phyloP scores from a whole-genome alignment of 106 monocot genomes.

The Allium cepa region DNA sequence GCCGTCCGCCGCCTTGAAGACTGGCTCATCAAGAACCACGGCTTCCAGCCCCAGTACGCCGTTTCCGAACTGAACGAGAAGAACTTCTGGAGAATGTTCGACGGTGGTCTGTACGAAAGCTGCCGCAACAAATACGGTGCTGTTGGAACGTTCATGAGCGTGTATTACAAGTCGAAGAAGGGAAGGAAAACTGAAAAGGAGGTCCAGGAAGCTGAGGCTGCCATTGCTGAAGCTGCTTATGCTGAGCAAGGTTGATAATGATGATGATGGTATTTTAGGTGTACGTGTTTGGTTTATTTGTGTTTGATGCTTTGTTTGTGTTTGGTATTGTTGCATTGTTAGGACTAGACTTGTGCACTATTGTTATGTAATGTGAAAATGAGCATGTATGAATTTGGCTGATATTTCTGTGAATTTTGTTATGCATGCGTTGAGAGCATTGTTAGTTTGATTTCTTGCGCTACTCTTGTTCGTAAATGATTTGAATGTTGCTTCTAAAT shows the following conservation, averaged over 20 bases:
- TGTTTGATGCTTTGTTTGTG: no score
- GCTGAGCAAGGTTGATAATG: conserved; percentile 1
- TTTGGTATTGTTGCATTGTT: no score
- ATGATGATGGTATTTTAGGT: not conserved
- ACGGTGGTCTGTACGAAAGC: conserved; percentile 22
- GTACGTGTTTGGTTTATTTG: not conserved
- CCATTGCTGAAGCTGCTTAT: conserved; percentile 17
- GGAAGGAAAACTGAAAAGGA: conserved; percentile 40
- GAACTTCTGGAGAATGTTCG: conserved; percentile 45
- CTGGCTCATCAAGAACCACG: conserved; percentile 34
- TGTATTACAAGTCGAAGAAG: conserved; percentile 41
- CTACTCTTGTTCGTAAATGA: no score
- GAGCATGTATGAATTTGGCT: no score
- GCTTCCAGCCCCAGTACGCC: conserved; percentile 31
- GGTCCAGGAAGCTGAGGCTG: conserved; percentile 32
- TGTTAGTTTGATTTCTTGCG: no score
- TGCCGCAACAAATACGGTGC: conserved; percentile 33
- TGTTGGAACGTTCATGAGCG: conserved; percentile 38
- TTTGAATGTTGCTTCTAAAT: no score
- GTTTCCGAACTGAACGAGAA: conserved; percentile 38
- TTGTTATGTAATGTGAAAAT: no score
- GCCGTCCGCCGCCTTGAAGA: conserved; percentile 21
- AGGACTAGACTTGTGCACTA: no score
- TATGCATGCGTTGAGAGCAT: no score
- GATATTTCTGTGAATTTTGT: no score